phyloP scores from a whole-genome alignment of 129 eudicot species.

The Chrysanthemum makinoi region DNA sequence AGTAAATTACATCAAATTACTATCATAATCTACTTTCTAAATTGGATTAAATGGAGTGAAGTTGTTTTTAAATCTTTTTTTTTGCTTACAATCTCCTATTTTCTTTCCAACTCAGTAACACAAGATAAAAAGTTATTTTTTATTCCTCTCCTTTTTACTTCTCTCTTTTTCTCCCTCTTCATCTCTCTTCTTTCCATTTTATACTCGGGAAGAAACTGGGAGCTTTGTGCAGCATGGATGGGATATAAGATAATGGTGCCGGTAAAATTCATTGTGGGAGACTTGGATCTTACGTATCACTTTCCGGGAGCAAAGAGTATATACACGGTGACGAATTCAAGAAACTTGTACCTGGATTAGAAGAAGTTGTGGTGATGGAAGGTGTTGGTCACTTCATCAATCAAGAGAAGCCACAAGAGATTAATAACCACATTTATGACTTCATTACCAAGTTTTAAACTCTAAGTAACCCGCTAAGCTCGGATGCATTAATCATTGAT shows the following conservation, averaged over 20 bases:
- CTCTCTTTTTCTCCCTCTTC: too few species aligned
- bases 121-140: too few species aligned
- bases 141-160: too few species aligned
- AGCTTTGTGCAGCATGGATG: conserved; percentile 60
- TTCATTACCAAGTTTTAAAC: conserved; percentile 45
- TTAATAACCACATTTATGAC: conserved; percentile 49
- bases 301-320: conserved; percentile 54
- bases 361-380: conserved; percentile 61
- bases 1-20: too few species aligned
- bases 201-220: conserved; percentile 83
- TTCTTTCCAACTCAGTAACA: too few species aligned
- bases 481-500: too few species aligned
- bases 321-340: conserved; percentile 52
- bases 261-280: conserved; percentile 61
- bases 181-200: too few species aligned
- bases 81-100: too few species aligned
- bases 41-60: too few species aligned
- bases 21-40: too few species aligned
- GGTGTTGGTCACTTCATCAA: conserved; percentile 63
- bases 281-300: conserved; percentile 50
- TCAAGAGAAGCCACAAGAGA: conserved; percentile 61
- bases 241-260: conserved; percentile 62
- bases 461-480: background rate
- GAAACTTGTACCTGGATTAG: conserved; percentile 43
- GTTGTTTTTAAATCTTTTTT: too few species aligned